Base-by-base conservation (phyloP, 2,329 filamentous ascomycete genomes). In the Basipetospora chlamydospora region DNA sequence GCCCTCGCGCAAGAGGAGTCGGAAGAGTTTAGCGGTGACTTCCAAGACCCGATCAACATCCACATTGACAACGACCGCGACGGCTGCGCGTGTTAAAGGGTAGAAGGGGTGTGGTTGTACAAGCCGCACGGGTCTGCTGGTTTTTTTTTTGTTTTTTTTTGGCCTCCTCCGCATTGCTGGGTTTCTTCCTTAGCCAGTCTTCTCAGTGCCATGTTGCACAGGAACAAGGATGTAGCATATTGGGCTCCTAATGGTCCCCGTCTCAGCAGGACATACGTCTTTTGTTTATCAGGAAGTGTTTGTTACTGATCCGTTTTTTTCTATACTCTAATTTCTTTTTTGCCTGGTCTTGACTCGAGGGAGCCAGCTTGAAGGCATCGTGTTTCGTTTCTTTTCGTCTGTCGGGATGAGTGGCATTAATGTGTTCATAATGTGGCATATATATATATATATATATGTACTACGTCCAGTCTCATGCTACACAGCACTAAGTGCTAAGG, bases 21-120 rank as follows among this genome's bases (percentile, higher is more conserved):
- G 2, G 88, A 95, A 56, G 90, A 98, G 59, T 98, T 92, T 61
- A 92, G 82, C 57, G 86, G 86, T 42, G 90, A 96, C 57, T 98
- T 94, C 66, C 85, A 86, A 51, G 90, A 96, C 56, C 88, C 88
- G 35, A 96, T 98, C 62, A 93, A 94, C 58, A 95, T 98, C 57
- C 85, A 94, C 60, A 82, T 95, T 48, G 87, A 94, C 61, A 86
- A 85, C 57, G 84, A 92, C 50, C 77, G 84, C 49, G 85, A 93
- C 52, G 86, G 87, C 39, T 98, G 90, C 60, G 77, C 87, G 49
- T 98, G 90, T 66, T 98, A 70, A 70, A 42, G 32, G 22, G 6
- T 11, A 23, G 22, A 23, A 6, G 22, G 22, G 41, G 23, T 11
- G 3, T 21, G 17, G n/a, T 13, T n/a, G 4, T 22, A 13, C 6